Evolutionary conservation across 169 alveolate species (phyloP), one percentile per base, ranked within the genome.

Genomic region (Cryptosporidium sp.): DNA sequence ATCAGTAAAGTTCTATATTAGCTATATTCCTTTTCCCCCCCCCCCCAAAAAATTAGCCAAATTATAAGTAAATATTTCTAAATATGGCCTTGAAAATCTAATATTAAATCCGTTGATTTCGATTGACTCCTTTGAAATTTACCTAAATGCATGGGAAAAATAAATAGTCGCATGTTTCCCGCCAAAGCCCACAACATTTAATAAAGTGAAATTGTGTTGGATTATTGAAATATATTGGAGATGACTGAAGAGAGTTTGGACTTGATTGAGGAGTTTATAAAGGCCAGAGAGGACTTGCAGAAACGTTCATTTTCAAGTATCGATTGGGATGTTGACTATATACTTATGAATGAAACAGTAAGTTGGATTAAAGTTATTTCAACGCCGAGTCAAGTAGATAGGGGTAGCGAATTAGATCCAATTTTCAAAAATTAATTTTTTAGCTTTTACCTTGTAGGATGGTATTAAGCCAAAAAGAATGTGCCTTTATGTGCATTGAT

Each of bases 331-430:
- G 67, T 80, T 14, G 89, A 80, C 18, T 67, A 62, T 48, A 0
- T 80, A 39, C 89, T 80, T 8, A 67, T 80, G 75, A 80, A 80
- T 43, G 89, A 80, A 48, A 65, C 75, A 23, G 89, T 80, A 80
- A 43, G 89, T 80, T 58, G 6, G n/a, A 18, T 31, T 62, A 23
- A 21, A 10, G 35, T 3, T 21, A 55, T n/a, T 31, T 51, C 48
- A n/a, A 58, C 45, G 37, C n/a, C 12, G 62, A 52, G 31, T 7
- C 67, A 55, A n/a, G 37, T 23, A 26, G 31, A 26, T 21, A 26
- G 14, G 67, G 5, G 9, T 55, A 55, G 8, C 14, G 3, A 65
- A 33, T 35, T 65, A 33, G 50, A n/a, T 16, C 23, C 10, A 18
- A 21, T 5, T 55, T 55, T 8, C 31, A 65, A 65, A 65, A 18